These are phyloP conservation scores for Entomophthora muscae DNA, from an alignment of 371 early-diverging fungal genomes.

Conservation along the genomic window DNA sequence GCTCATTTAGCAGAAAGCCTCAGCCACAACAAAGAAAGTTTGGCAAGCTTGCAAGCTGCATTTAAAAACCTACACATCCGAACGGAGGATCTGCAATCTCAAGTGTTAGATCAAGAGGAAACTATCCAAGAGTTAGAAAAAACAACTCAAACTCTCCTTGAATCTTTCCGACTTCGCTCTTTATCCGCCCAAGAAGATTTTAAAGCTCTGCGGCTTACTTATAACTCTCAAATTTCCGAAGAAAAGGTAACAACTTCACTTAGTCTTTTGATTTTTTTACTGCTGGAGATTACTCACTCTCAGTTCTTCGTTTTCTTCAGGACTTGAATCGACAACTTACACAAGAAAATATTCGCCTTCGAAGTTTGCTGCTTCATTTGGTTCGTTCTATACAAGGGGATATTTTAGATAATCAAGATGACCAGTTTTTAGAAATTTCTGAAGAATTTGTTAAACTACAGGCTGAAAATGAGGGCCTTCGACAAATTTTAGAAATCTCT, in stretches of 20 bases:
- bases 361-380: neutral
- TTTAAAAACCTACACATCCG: neutral
- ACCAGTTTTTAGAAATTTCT: neutral
- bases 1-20: neutral
- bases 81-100: neutral
- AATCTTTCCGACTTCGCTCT: neutral
- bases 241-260: neutral
- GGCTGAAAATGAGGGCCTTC: neutral
- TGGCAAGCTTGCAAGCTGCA: neutral
- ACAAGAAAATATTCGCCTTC: neutral
- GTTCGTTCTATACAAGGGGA: neutral
- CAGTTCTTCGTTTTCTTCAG: neutral
- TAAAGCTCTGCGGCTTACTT: neutral
- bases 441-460: neutral
- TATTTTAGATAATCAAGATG: neutral
- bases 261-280: neutral
- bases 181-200: neutral
- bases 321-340: neutral
- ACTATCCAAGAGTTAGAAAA: neutral
- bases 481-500: neutral
- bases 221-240: neutral
- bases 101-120: neutral
- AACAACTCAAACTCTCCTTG: neutral
- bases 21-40: neutral
- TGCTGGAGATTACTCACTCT: too few species aligned